These are phyloP conservation scores for Salix purpurea DNA, from an alignment of 345 rosid genomes.

Conservation along the genomic window DNA sequence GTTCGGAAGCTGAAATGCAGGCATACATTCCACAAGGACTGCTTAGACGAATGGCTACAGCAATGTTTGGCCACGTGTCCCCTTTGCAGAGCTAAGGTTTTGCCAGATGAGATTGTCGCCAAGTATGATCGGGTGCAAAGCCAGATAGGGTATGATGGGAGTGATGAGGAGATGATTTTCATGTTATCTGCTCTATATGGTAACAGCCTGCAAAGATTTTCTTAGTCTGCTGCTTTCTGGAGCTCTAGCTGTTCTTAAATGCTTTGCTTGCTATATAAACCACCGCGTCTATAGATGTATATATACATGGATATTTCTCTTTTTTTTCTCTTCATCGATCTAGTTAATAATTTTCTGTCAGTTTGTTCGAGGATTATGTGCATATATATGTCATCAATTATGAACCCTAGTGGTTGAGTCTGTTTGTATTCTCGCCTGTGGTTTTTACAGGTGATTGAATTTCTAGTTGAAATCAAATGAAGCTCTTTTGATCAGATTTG, in stretches of 20 bases:
- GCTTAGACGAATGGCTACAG: constrained; percentile 47
- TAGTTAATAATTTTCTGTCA: too few relatives aligned
- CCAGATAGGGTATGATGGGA: constrained; percentile 21
- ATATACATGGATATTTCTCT: neutral
- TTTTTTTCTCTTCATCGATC: too few relatives aligned
- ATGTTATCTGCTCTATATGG: constrained; percentile 36
- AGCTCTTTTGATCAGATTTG: neutral
- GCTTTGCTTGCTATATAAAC: neutral
- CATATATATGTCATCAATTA: neutral
- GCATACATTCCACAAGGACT: constrained; percentile 48
- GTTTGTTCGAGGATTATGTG: neutral
- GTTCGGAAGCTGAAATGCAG: constrained; percentile 38
- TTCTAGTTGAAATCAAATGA: neutral
- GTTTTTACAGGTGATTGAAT: neutral
- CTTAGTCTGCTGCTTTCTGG: neutral
- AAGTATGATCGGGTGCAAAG: constrained; percentile 19
- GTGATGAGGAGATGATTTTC: constrained; percentile 41
- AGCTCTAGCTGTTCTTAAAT: neutral
- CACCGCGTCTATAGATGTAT: neutral
- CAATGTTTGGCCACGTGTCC: constrained; percentile 44
- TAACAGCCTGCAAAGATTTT: constrained; percentile 23
- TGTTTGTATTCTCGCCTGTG: neutral
- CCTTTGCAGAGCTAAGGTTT: constrained; percentile 43
- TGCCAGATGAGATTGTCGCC: constrained; percentile 43
- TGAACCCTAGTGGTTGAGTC: neutral